phyloP scores from a whole-genome alignment of 2,329 filamentous ascomycete genomes.

The Cytospora chrysosperma region DNA sequence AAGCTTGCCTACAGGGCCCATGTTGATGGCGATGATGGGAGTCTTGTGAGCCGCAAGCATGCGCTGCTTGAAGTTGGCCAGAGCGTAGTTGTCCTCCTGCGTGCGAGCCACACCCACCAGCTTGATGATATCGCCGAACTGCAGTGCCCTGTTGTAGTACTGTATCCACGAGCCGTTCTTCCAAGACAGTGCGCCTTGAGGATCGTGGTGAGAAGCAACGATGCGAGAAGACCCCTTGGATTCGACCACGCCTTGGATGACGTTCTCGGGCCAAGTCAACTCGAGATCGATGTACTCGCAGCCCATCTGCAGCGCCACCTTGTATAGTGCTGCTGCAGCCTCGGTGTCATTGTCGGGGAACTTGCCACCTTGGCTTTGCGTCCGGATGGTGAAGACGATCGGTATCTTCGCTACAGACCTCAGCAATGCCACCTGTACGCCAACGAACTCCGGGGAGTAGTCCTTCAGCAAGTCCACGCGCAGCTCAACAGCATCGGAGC shows the following conservation, averaged over 20 bases:
- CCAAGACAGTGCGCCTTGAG: conserved; percentile 77
- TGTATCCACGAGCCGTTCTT: conserved; percentile 88
- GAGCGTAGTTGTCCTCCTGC: conserved; percentile 82
- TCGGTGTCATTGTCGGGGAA: conserved; percentile 77
- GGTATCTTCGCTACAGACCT: conserved; percentile 71
- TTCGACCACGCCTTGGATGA: conserved; percentile 68
- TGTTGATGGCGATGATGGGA: conserved; percentile 94
- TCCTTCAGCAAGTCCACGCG: conserved; percentile 88
- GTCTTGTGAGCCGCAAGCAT: conserved; percentile 71
- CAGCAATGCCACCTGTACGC: conserved; percentile 77
- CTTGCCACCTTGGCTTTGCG: conserved; percentile 78
- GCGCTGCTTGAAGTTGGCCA: conserved; percentile 77
- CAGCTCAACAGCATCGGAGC: conserved; percentile 89
- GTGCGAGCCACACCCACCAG: conserved; percentile 77
- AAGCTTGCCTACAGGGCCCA: conserved; percentile 84
- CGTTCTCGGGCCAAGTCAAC: conserved; percentile 76
- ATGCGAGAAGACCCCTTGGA: conserved; percentile 72
- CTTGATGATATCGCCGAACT: conserved; percentile 92
- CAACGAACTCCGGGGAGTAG: conserved; percentile 72
- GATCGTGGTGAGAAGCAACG: conserved; percentile 95
- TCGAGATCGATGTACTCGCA: conserved; percentile 94
- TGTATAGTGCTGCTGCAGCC: conserved; percentile 74
- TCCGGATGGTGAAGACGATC: conserved; percentile 90
- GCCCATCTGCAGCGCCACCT: conserved; percentile 74
- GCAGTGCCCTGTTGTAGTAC: conserved; percentile 84